Conservation (phyloP, 108 stramenopile genomes). For the Nitzschia inconspicua region DNA sequence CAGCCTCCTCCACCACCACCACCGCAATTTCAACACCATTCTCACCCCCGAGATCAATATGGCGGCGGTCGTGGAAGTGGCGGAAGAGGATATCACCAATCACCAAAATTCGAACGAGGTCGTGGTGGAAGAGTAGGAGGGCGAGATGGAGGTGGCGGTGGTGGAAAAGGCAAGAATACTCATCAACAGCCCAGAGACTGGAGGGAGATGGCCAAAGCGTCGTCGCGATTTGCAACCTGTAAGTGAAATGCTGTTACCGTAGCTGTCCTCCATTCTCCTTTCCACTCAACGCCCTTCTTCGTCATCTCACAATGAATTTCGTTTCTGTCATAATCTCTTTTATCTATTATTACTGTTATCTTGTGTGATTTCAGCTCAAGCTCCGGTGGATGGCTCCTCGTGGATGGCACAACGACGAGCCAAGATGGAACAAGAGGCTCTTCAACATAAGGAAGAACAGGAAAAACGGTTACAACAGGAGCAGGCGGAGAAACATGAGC, state of each 20-base stretch:
- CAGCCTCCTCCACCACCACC: not conserved
- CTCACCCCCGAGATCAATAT: not conserved
- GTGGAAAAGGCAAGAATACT: constrained; percentile 4
- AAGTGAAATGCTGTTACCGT: not conserved
- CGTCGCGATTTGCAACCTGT: constrained; percentile 18
- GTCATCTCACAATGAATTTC: not conserved
- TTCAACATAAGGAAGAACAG: constrained; percentile 4
- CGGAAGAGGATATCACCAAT: not conserved
- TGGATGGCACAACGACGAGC: constrained; percentile 46
- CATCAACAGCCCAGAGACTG: constrained; percentile 19
- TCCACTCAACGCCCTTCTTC: not conserved
- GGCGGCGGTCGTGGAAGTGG: not conserved
- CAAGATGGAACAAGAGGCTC: constrained; percentile 29
- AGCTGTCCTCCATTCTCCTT: not conserved
- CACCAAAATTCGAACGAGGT: not conserved
- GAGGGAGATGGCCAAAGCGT: constrained; percentile 32
- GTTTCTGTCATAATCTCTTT: not conserved
- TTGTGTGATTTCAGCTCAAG: not conserved
- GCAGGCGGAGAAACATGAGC: constrained; percentile 18
- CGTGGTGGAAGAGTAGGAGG: constrained; percentile 3
- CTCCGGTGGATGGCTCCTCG: constrained; percentile 18
- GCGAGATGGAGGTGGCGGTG: constrained; percentile 13
- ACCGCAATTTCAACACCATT: not conserved
- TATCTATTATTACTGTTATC: not conserved
- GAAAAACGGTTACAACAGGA: constrained; percentile 10